phyloP scores from a whole-genome alignment of 805 yeast species.

The Yamadazyma akitaensis region DNA sequence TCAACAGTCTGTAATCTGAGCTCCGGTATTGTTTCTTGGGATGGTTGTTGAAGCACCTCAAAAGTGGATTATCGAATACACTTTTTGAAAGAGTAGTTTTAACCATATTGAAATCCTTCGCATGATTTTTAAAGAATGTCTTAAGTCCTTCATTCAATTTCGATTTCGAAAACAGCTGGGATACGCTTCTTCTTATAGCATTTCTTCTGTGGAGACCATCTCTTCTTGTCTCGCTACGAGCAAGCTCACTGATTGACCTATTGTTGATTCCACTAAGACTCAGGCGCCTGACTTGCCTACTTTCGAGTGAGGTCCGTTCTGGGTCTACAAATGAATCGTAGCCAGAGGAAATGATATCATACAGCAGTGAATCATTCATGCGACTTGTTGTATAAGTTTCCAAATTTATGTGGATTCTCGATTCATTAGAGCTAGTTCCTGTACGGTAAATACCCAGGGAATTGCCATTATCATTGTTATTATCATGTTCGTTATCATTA shows the following conservation, averaged over 20 bases:
- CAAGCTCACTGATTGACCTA: constrained; percentile 2
- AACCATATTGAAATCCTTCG: neutral
- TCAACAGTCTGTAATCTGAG: neutral
- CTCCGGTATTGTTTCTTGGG: neutral
- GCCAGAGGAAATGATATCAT: neutral
- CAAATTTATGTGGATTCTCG: neutral
- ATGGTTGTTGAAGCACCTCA: constrained; percentile 2
- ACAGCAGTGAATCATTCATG: neutral
- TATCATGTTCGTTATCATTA: no score
- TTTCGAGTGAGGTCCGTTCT: neutral
- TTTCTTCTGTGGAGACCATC: constrained; percentile 5
- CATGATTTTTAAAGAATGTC: constrained; percentile 1
- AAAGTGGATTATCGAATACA: constrained; percentile 1
- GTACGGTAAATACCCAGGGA: neutral
- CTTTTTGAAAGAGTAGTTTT: neutral
- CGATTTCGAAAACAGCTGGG: neutral
- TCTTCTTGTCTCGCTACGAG: constrained; percentile 8
- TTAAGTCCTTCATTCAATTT: neutral
- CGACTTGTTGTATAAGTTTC: neutral
- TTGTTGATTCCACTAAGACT: constrained; percentile 1
- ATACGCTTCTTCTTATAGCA: constrained; percentile 2
- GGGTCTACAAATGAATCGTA: neutral
- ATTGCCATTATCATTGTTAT: no score
- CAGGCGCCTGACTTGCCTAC: neutral
- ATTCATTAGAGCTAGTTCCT: neutral